Conservation (phyloP, 495 filamentous ascomycete species). For the Neurospora sp. region DNA sequence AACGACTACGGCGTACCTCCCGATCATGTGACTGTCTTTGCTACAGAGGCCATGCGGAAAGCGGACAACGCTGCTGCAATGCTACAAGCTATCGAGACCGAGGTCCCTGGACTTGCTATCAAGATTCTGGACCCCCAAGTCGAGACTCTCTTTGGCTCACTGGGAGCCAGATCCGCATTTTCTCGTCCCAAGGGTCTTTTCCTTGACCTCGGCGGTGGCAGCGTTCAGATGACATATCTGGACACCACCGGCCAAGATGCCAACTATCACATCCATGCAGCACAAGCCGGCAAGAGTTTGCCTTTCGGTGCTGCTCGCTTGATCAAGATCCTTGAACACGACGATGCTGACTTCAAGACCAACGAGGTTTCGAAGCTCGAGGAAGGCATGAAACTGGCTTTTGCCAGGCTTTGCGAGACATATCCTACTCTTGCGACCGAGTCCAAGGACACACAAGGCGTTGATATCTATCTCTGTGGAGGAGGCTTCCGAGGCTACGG, state of each 20-base stretch:
- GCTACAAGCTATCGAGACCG: constrained; percentile 46
- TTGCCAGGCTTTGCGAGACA: constrained; percentile 46
- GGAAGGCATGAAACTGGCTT: constrained; percentile 49
- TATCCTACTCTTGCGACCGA: constrained; percentile 35
- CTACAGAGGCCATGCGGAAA: constrained; percentile 80
- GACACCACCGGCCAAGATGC: constrained; percentile 44
- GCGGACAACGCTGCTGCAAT: constrained; percentile 66
- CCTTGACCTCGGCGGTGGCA: constrained; percentile 85
- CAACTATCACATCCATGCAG: constrained; percentile 36
- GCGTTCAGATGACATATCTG: constrained; percentile 84
- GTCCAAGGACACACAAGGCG: constrained; percentile 39
- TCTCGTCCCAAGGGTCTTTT: constrained; percentile 51
- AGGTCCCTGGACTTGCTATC: constrained; percentile 51
- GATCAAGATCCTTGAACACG: constrained; percentile 46
- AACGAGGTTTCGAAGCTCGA: constrained; percentile 47
- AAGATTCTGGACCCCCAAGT: constrained; percentile 66
- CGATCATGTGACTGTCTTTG: constrained; percentile 59
- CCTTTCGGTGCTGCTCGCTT: constrained; percentile 85
- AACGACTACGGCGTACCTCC: constrained; percentile 51
- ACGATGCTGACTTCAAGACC: constrained; percentile 30
- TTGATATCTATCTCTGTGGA: constrained; percentile 76
- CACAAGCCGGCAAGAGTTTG: constrained; percentile 42
- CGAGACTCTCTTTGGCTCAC: constrained; percentile 71
- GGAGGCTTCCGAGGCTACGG: constrained; percentile 90
- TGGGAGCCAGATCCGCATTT: constrained; percentile 74